Conservation (phyloP, 2,329 filamentous ascomycete genomes). For the Emmonsia crescens region DNA sequence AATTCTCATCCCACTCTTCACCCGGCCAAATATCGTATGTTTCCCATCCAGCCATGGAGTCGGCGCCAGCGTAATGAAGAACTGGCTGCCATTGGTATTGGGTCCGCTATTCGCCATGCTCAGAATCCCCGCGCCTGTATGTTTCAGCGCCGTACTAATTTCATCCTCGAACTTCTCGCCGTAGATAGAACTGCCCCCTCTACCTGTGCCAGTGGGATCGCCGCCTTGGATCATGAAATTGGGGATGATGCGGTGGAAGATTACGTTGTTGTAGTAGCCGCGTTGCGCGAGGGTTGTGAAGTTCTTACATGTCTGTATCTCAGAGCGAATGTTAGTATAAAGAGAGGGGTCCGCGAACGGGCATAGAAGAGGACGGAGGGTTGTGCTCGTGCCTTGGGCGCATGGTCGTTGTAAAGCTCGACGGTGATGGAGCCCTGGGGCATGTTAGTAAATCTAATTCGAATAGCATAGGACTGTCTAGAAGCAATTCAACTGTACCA, state of each 20-base stretch:
- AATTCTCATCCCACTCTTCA: conserved; percentile 72
- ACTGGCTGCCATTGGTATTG: conserved; percentile 89
- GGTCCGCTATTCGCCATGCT: conserved; percentile 94
- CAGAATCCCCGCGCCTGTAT: conserved; percentile 86
- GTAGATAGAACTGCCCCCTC: conserved; percentile 80
- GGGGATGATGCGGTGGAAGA: conserved; percentile 91
- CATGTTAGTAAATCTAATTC: background rate
- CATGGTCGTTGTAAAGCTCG: conserved; percentile 84
- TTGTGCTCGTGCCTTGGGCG: conserved; percentile 49
- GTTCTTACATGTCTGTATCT: conserved; percentile 62
- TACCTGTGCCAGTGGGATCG: conserved; percentile 86
- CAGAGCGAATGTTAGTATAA: background rate
- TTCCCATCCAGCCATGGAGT: conserved; percentile 96
- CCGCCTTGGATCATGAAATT: conserved; percentile 96
- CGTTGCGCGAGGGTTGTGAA: conserved; percentile 68
- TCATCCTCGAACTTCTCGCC: conserved; percentile 93
- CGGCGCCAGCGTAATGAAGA: conserved; percentile 88
- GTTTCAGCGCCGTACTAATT: conserved; percentile 65
- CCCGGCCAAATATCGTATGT: conserved; percentile 90
- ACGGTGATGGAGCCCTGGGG: conserved; percentile 66
- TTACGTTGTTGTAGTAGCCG: conserved; percentile 76
- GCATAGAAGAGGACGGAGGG: background rate
- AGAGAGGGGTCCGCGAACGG: background rate
- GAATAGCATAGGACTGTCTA: background rate
- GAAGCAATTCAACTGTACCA: conserved; percentile 44